Conservation (phyloP, 2,329 filamentous ascomycete species). For the Paecilomyces fulvus region DNA sequence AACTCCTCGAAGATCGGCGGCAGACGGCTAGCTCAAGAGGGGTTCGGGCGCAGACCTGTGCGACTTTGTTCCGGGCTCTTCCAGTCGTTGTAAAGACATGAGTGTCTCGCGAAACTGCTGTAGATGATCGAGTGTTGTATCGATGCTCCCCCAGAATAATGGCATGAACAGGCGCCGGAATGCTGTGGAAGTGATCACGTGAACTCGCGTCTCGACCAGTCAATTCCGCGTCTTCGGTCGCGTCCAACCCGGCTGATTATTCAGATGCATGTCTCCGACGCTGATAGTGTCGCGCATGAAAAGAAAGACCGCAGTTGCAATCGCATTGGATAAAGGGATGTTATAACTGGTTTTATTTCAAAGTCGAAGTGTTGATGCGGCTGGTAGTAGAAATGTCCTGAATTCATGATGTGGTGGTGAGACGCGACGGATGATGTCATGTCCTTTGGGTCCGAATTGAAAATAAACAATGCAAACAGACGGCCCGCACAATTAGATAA, state of each 20-base stretch:
- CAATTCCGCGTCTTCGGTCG: conserved; percentile 13
- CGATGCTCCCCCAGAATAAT: neutral
- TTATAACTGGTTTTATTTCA: neutral
- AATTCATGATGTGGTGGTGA: conserved; percentile 4
- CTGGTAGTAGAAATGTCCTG: neutral
- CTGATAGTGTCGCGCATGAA: conserved; percentile 1
- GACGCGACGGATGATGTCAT: conserved; percentile 24
- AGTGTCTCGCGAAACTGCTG: neutral
- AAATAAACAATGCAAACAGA: conserved; percentile 13
- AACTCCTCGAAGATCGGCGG: conserved; percentile 1
- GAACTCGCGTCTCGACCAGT: conserved; percentile 18
- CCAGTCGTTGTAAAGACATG: neutral
- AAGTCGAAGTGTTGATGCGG: neutral
- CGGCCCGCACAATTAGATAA: neutral
- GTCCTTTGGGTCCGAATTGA: neutral
- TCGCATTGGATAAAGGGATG: conserved; percentile 1
- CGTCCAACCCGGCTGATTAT: conserved; percentile 1
- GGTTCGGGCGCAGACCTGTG: neutral
- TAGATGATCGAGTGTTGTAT: neutral
- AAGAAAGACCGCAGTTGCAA: neutral
- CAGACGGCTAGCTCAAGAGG: conserved; percentile 2
- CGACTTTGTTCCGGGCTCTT: neutral
- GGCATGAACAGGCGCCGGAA: neutral
- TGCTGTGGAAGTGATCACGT: conserved; percentile 17
- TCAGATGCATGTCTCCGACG: neutral